Evolutionary conservation across 148 eudicot genomes (phyloP).

Genomic region (Pouteria glomerata): DNA sequence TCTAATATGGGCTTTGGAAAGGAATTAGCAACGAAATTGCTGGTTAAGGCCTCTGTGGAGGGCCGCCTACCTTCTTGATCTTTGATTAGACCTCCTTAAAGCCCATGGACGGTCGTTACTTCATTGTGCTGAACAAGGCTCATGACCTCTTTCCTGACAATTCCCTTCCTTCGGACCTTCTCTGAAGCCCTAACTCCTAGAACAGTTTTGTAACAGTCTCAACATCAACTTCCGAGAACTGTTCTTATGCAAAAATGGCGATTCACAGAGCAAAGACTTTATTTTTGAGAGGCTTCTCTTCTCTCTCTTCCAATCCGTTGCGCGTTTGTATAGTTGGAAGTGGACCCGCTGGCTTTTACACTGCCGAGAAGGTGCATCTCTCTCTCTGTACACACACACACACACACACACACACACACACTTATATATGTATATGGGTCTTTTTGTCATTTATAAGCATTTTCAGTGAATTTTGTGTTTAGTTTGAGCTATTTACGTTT

Average conservation of each 20-base stretch:
- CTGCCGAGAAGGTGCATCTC: constrained; percentile 69
- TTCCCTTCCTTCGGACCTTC: too few relatives aligned
- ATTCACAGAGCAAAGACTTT: constrained; percentile 14
- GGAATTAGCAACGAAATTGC: too few relatives aligned
- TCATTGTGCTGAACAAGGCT: too few relatives aligned
- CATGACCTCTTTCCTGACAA: too few relatives aligned
- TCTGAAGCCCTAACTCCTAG: too few relatives aligned
- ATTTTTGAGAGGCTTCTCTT: constrained; percentile 41
- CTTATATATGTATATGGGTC: neutral
- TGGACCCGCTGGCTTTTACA: constrained; percentile 94
- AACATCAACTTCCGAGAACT: neutral
- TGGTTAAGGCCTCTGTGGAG: too few relatives aligned
- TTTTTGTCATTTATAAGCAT: neutral
- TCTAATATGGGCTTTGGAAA: too few relatives aligned
- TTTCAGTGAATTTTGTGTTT: neutral
- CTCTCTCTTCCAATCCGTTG: constrained; percentile 44
- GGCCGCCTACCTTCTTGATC: too few relatives aligned
- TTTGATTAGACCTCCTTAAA: too few relatives aligned
- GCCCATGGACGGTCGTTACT: too few relatives aligned
- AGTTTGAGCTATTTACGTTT: constrained; percentile 1
- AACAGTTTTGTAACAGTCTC: neutral
- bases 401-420: too few relatives aligned
- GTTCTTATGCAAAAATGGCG: constrained; percentile 21
- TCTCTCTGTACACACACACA: neutral
- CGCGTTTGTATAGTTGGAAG: constrained; percentile 89